phyloP scores from a whole-genome alignment of 805 yeast genomes.

The Diddensiella transvaalensis region DNA sequence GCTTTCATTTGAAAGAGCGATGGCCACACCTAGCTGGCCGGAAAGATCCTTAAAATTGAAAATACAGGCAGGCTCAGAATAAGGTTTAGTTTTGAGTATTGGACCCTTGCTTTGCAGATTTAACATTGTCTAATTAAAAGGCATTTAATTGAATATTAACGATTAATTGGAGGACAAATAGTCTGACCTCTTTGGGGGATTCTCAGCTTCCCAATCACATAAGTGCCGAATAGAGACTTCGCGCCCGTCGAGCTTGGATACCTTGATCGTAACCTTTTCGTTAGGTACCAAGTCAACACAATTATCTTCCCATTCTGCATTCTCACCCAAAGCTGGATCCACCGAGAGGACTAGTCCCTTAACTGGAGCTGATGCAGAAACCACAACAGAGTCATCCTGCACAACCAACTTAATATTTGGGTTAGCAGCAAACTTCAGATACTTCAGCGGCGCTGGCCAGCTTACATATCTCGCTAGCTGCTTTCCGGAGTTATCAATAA shows the following conservation, averaged over 20 bases:
- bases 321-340: slow-evolving; percentile 4
- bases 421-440: slow-evolving; percentile 25
- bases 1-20: no score
- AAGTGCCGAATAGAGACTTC: not conserved
- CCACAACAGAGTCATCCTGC: not conserved
- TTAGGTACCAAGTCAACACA: slow-evolving; percentile 10
- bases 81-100: no score
- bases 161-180: no score
- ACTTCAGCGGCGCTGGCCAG: slow-evolving; percentile 52
- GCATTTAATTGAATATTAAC: no score
- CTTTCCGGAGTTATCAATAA: slow-evolving; percentile 14
- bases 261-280: slow-evolving; percentile 1
- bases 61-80: no score
- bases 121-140: no score
- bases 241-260: not conserved
- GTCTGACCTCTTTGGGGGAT: not conserved
- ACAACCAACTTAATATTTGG: not conserved
- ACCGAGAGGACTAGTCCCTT: slow-evolving; percentile 9
- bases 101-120: no score
- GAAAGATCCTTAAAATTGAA: no score
- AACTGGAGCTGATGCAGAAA: slow-evolving; percentile 6
- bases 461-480: slow-evolving; percentile 37
- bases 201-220: slow-evolving; percentile 5
- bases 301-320: slow-evolving; percentile 12
- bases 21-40: no score